phyloP scores from a whole-genome alignment of 768 basidiomycete genomes.

The Hygrocybe coccinea region DNA sequence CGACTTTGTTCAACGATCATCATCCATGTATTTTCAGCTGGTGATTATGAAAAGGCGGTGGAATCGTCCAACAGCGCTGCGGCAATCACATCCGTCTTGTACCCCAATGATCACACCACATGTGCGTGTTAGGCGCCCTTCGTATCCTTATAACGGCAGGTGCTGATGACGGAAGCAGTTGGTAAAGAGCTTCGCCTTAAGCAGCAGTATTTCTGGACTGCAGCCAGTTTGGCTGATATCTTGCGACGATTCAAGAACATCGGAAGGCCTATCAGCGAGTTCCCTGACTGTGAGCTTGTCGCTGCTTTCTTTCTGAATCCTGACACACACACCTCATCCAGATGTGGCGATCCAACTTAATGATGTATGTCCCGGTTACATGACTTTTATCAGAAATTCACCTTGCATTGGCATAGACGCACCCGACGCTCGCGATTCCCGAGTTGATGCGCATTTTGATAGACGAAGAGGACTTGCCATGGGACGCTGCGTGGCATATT shows the following conservation, averaged over 20 bases:
- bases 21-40: slow-evolving; percentile 52
- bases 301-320: background rate
- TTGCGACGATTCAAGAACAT: slow-evolving; percentile 89
- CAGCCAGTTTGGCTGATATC: slow-evolving; percentile 84
- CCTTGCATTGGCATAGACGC: slow-evolving; percentile 52
- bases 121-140: background rate
- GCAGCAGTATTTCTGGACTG: slow-evolving; percentile 96
- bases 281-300: slow-evolving; percentile 67
- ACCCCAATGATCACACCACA: slow-evolving; percentile 86
- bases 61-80: slow-evolving; percentile 85
- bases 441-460: slow-evolving; percentile 90
- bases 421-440: slow-evolving; percentile 91
- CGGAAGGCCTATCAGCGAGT: slow-evolving; percentile 69
- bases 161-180: slow-evolving; percentile 36
- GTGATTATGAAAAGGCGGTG: slow-evolving; percentile 88
- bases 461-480: slow-evolving; percentile 86
- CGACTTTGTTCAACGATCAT: background rate
- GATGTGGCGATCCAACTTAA: slow-evolving; percentile 94
- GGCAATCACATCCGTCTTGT: slow-evolving; percentile 84
- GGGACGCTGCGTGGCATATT: slow-evolving; percentile 85
- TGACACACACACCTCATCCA: slow-evolving; percentile 23
- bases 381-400: background rate
- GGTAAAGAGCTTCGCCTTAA: slow-evolving; percentile 88
- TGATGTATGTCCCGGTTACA: slow-evolving; percentile 47
- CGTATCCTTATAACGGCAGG: background rate